Evolutionary conservation across 371 early-diverging fungal species (phyloP).

Genomic region (Mortierella sp.): DNA sequence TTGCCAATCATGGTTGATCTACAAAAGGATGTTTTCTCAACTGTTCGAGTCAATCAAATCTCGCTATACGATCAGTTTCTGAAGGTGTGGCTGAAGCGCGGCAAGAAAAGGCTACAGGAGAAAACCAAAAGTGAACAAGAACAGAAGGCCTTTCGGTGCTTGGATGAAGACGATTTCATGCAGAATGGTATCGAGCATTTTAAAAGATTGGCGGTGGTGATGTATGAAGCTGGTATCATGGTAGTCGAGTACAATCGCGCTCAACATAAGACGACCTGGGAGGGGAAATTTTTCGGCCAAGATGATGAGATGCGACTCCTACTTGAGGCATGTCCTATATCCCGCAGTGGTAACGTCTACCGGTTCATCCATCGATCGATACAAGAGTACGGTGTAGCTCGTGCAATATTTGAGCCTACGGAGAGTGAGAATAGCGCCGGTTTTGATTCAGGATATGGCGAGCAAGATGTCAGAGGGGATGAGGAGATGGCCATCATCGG

Average conservation of each 20-base stretch:
- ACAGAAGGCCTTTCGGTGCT: neutral
- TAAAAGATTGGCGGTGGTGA: neutral
- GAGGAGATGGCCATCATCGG: no score
- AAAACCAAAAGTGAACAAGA: neutral
- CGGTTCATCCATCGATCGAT: neutral
- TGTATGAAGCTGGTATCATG: neutral
- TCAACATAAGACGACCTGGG: neutral
- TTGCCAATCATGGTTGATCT: neutral
- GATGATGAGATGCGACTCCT: neutral
- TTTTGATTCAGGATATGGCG: no score
- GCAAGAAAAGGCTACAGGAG: neutral
- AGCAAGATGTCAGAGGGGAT: neutral
- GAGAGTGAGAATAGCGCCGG: no score
- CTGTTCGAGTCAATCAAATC: neutral
- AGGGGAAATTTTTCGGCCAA: neutral
- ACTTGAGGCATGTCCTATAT: neutral
- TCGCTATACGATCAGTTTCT: constrained; percentile 9
- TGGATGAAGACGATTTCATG: neutral
- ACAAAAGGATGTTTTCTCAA: neutral
- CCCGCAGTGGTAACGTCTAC: neutral
- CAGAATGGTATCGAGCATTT: neutral
- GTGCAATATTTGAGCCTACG: neutral
- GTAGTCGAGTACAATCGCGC: neutral
- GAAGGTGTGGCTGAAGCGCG: neutral
- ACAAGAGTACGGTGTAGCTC: neutral